phyloP scores from a whole-genome alignment of 148 eudicot genomes.

The Selenicereus undatus region DNA sequence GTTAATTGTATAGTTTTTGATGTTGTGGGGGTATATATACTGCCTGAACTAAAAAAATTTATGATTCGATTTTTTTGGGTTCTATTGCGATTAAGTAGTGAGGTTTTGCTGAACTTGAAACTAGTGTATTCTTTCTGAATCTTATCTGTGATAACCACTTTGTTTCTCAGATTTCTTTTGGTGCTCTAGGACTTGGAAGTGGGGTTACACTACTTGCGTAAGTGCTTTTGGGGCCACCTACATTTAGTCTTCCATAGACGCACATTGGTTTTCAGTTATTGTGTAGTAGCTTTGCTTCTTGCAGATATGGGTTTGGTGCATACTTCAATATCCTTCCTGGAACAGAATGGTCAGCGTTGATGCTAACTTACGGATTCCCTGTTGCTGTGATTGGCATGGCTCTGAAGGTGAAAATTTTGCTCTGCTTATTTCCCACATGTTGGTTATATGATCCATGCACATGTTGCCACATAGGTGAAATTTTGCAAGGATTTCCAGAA shows the following conservation, averaged over 20 bases:
- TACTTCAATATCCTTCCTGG: conserved; percentile 94
- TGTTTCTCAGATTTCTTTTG: conserved; percentile 73
- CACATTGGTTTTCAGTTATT: not conserved
- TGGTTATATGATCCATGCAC: not conserved
- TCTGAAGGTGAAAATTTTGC: conserved; percentile 55
- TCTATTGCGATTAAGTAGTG: not conserved
- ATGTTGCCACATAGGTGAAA: not conserved
- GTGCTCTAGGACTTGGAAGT: conserved; percentile 74
- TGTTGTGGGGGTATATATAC: not conserved
- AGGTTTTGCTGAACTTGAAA: not conserved
- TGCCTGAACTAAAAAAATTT: not conserved
- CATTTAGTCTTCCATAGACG: not conserved
- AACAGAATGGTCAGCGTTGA: conserved; percentile 98
- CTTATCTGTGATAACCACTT: not conserved
- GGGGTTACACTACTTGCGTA: conserved; percentile 83
- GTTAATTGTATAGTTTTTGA: not conserved
- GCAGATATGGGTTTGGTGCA: conserved; percentile 96
- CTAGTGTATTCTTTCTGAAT: not conserved
- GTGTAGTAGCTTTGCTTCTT: conserved; percentile 12
- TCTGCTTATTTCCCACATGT: not conserved
- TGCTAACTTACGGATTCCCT: conserved; percentile 97
- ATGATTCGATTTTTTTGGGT: not conserved
- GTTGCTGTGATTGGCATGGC: conserved; percentile 98
- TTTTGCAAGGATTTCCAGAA: not conserved
- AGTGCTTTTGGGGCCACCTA: conserved; percentile 29